Base-by-base conservation (phyloP, 2,329 filamentous ascomycete genomes). In the Pyricularia sp. region DNA sequence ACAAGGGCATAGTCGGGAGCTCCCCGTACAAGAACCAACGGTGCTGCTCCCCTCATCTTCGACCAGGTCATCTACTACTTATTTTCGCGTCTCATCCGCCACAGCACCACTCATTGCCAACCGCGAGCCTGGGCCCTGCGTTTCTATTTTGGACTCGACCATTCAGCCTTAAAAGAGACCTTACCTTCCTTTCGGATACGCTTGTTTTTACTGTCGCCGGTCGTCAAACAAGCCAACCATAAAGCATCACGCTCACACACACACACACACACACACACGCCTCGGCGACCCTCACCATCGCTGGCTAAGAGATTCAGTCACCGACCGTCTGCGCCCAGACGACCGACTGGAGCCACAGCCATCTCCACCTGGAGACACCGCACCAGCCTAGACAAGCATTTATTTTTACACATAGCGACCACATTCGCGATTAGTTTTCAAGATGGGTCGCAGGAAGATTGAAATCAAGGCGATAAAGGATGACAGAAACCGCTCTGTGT, bases 401-500 rank as follows among this genome's bases (percentile, higher is more conserved):
- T n/a, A 2, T 20, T 50, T n/a, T 20, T 50, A n/a, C 20, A 50
- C 17, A 50, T n/a, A 50, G 42, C 42, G 42, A 50, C 42, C 17
- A 50, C 42, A 3, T 50, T 50, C 42, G 42, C 42, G 36, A 65
- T 14, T 31, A 55, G 30, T 11, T 26, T 26, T 73, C 79, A 81
- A 78, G 68, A 99, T 99, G 95, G 95, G 95, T 80, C 90, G 95
- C 81, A 90, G 95, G 86, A 99, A 99, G 88, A 99, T 99, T 79
- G 95, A 98, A 84, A 98, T 99, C 85, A 97, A 97, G 83, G 93
- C 94, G 75, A 98, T 98, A 86, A 97, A 97, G 82, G 94, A 97
- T 88, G 94, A 97, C 81, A 89, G 94, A 76, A 97, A 97, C 79
- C 93, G 94, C 79, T 97, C 94, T 76, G 94, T 97, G 94, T 97